These are phyloP conservation scores for Didymella pomorum DNA, from an alignment of 2,329 filamentous ascomycete species.

Conservation along the genomic window DNA sequence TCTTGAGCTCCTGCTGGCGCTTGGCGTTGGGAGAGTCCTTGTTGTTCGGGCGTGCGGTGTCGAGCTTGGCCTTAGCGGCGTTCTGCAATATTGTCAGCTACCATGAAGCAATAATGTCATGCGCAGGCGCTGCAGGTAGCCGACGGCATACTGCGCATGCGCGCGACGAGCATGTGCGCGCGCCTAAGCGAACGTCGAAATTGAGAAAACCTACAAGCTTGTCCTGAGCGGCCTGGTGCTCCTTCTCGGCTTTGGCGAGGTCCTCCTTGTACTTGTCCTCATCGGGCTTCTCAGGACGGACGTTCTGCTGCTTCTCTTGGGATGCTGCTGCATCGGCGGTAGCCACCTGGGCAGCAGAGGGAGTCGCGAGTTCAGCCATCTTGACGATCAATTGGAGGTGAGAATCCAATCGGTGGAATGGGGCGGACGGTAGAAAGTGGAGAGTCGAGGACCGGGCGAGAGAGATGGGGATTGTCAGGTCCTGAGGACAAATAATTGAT, in stretches of 20 bases:
- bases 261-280: constrained; percentile 82
- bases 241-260: constrained; percentile 84
- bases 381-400: constrained; percentile 33
- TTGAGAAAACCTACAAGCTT: constrained; percentile 62
- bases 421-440: constrained; percentile 21
- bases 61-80: constrained; percentile 86
- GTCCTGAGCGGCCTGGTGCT: constrained; percentile 78
- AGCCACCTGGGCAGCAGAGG: constrained; percentile 46
- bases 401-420: constrained; percentile 26
- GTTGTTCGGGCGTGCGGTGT: constrained; percentile 81
- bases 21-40: constrained; percentile 81
- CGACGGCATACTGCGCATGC: constrained; percentile 16
- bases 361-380: constrained; percentile 52
- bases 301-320: constrained; percentile 49
- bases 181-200: constrained; percentile 12
- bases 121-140: constrained; percentile 24
- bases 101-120: constrained; percentile 1
- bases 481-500: constrained; percentile 26
- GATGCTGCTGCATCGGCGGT: constrained; percentile 43
- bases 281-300: constrained; percentile 85
- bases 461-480: constrained; percentile 18
- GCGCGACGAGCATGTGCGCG: constrained; percentile 11
- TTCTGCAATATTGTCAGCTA: constrained; percentile 64
- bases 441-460: constrained; percentile 20
- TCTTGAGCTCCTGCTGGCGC: constrained; percentile 84